Percentiles rank a stretch among this genome's conserved stretches.
Conservation (phyloP, 2,329 filamentous ascomycete genomes). For the Alternaria dauci region DNA sequence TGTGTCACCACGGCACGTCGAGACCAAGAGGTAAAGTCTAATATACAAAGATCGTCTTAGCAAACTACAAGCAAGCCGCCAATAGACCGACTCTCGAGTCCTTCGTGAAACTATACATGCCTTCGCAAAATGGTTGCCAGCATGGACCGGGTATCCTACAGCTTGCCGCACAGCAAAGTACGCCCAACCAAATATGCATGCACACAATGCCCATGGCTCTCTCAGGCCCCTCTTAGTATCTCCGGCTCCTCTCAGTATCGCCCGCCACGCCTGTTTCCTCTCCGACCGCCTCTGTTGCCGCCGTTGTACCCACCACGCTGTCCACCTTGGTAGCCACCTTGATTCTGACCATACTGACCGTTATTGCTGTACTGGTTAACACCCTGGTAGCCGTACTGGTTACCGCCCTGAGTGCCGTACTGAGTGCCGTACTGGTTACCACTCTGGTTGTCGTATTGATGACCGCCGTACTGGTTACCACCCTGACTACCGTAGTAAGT, state of each 20-base stretch:
- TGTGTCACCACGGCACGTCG: not conserved
- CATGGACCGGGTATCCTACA: not conserved
- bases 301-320: constrained; percentile 24
- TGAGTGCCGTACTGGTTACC: constrained; percentile 19
- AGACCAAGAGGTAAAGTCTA: not conserved
- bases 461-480: constrained; percentile 19
- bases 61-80: not conserved
- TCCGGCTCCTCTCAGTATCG: constrained; percentile 13
- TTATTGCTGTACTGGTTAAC: constrained; percentile 17
- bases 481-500: constrained; percentile 19
- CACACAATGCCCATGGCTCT: not conserved
- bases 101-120: not conserved
- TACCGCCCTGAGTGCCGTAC: not conserved
- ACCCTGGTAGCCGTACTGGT: constrained; percentile 18
- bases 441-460: constrained; percentile 18
- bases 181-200: not conserved
- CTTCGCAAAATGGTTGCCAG: not conserved
- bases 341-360: constrained; percentile 18
- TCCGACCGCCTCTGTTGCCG: constrained; percentile 26
- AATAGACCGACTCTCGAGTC: not conserved
- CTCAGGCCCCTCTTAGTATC: constrained; percentile 13
- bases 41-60: not conserved
- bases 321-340: constrained; percentile 21
- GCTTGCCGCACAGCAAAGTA: not conserved
- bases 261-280: constrained; percentile 27